Evolutionary conservation across 2,329 filamentous ascomycete genomes (phyloP).

Genomic region (Fusarium sp.): DNA sequence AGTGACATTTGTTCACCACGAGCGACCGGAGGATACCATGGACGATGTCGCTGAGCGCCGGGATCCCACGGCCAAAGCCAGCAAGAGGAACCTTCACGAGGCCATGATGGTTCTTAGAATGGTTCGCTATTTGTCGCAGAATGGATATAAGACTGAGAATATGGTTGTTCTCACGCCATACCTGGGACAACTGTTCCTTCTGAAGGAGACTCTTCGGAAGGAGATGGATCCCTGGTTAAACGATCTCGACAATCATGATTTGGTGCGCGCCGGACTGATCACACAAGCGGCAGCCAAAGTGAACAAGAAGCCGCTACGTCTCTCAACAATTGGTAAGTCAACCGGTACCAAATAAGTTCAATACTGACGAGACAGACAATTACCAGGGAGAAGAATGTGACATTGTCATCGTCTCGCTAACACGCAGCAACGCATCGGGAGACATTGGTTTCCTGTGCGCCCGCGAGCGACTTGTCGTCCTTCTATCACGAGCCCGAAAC

Average conservation of each 20-base stretch:
- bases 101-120: slow-evolving; percentile 73
- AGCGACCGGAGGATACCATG: slow-evolving; percentile 62
- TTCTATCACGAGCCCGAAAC: slow-evolving; percentile 74
- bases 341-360: fast-evolving
- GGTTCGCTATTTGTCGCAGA: slow-evolving; percentile 75
- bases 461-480: slow-evolving; percentile 75
- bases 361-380: slow-evolving; percentile 65
- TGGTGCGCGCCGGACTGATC: slow-evolving; percentile 70
- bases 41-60: slow-evolving; percentile 58
- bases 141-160: slow-evolving; percentile 74
- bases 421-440: slow-evolving; percentile 70
- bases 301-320: slow-evolving; percentile 63
- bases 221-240: slow-evolving; percentile 75
- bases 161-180: slow-evolving; percentile 80
- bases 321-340: slow-evolving; percentile 76
- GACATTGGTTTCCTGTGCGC: slow-evolving; percentile 79
- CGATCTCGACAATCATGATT: slow-evolving; percentile 73
- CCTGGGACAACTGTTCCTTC: slow-evolving; percentile 72
- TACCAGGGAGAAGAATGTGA: slow-evolving; percentile 83
- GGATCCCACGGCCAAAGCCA: slow-evolving; percentile 62
- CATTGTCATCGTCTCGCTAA: slow-evolving; percentile 76
- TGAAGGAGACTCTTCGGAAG: slow-evolving; percentile 63
- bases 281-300: slow-evolving; percentile 62
- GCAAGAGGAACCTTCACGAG: slow-evolving; percentile 73
- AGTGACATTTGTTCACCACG: slow-evolving; percentile 76